phyloP scores from a whole-genome alignment of 176 grass and related monocot species.

The Avena atlantica region DNA sequence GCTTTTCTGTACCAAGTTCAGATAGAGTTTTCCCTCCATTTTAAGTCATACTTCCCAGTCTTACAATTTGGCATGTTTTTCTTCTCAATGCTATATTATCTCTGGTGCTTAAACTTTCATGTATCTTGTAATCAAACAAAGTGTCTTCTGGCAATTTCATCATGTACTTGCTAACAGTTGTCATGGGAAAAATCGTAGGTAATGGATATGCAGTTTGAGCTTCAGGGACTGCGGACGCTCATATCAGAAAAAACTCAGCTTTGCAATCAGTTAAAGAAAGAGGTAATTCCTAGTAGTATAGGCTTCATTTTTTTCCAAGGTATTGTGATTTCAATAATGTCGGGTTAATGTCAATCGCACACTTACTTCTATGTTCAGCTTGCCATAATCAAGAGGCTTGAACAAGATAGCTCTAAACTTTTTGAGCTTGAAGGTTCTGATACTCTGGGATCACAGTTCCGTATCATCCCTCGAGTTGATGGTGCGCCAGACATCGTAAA shows the following conservation, averaged over 20 bases:
- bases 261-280: slow-evolving; percentile 92
- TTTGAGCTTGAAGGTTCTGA: slow-evolving; percentile 83
- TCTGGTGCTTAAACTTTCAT: slow-evolving; percentile 4
- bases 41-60: not conserved
- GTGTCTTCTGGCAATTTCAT: not conserved
- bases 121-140: slow-evolving; percentile 14
- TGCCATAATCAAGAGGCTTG: slow-evolving; percentile 78
- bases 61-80: not conserved
- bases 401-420: slow-evolving; percentile 67
- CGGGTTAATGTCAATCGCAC: slow-evolving; percentile 19
- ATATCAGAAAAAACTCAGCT: slow-evolving; percentile 82
- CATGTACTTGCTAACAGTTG: not conserved
- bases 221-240: slow-evolving; percentile 71
- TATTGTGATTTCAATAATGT: slow-evolving; percentile 21
- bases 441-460: slow-evolving; percentile 76
- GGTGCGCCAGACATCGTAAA: slow-evolving; percentile 56
- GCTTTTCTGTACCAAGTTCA: not conserved
- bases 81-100: slow-evolving; percentile 1
- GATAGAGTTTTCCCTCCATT: slow-evolving; percentile 6
- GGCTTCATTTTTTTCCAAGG: slow-evolving; percentile 18
- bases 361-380: slow-evolving; percentile 61
- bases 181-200: slow-evolving; percentile 50
- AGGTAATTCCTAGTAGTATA: slow-evolving; percentile 55
- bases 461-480: slow-evolving; percentile 71
- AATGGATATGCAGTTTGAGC: slow-evolving; percentile 96